These are phyloP conservation scores for Yamadazyma diddensiae DNA, from an alignment of 1,139 yeast species.

Conservation along the genomic window DNA sequence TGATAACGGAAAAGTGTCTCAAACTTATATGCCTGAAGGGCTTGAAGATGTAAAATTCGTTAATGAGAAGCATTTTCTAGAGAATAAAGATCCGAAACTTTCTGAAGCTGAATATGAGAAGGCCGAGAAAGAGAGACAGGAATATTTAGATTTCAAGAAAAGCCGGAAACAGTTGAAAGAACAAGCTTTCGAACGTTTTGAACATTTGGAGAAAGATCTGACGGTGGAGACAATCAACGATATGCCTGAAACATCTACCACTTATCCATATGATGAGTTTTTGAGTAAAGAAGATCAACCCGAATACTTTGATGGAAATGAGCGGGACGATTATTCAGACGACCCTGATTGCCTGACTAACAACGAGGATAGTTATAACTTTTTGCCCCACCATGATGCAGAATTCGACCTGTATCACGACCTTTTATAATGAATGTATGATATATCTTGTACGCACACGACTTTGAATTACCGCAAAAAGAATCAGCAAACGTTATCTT, in stretches of 20 bases:
- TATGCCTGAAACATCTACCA: conserved; percentile 3
- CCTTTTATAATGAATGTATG: background rate
- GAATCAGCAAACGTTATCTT: too few species aligned
- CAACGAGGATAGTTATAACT: conserved; percentile 29
- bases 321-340: conserved; percentile 30
- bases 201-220: conserved; percentile 4
- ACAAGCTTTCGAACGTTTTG: conserved; percentile 4
- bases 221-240: too few species aligned
- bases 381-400: conserved; percentile 6
- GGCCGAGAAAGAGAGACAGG: conserved; percentile 22
- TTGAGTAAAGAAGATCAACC: conserved; percentile 37
- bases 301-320: conserved; percentile 37
- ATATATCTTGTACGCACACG: too few species aligned
- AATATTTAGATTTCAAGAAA: conserved; percentile 28
- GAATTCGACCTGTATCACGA: conserved; percentile 1
- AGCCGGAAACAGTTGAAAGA: conserved; percentile 14
- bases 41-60: conserved; percentile 32
- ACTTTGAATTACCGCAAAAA: too few species aligned
- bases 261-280: conserved; percentile 34
- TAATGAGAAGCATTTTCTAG: conserved; percentile 39
- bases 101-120: conserved; percentile 18
- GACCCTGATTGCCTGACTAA: conserved; percentile 35
- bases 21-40: conserved; percentile 64
- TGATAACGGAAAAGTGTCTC: conserved; percentile 68
- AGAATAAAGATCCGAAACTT: conserved; percentile 25